Conservation (phyloP, 2,329 filamentous ascomycete species). For the Xylaria sp. region DNA sequence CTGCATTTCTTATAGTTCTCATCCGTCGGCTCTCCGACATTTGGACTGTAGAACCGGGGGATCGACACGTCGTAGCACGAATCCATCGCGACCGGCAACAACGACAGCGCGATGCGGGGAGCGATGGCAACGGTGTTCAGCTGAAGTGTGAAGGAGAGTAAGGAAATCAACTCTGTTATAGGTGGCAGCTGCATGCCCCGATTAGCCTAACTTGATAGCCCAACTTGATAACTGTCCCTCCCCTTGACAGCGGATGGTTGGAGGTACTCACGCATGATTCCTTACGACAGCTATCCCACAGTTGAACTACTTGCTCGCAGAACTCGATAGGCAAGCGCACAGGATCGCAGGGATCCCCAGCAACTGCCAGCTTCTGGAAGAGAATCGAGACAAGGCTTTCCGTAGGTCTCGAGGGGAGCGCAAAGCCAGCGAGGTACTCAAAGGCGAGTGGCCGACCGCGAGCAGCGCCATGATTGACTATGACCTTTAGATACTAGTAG, state of each 20-base stretch:
- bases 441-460: constrained; percentile 64
- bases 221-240: too few species aligned
- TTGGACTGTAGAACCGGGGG: constrained; percentile 53
- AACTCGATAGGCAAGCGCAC: constrained; percentile 66
- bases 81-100: constrained; percentile 58
- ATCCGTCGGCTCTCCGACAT: constrained; percentile 52
- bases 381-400: constrained; percentile 68
- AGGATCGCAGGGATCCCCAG: constrained; percentile 53
- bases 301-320: constrained; percentile 61
- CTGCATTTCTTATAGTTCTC: constrained; percentile 48
- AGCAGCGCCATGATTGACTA: constrained; percentile 63
- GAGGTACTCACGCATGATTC: constrained; percentile 51
- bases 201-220: constrained; percentile 14
- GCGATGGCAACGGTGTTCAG: constrained; percentile 62
- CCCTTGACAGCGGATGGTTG: not conserved
- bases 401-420: constrained; percentile 64
- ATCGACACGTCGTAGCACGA: constrained; percentile 64
- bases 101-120: constrained; percentile 59
- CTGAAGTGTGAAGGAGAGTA: constrained; percentile 66
- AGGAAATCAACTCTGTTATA: constrained; percentile 65
- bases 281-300: constrained; percentile 70
- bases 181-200: constrained; percentile 55
- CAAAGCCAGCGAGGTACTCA: constrained; percentile 66
- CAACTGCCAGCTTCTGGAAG: constrained; percentile 65
- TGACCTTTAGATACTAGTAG: constrained; percentile 59